Base-by-base conservation (phyloP, 2,329 filamentous ascomycete genomes). In the Lachnellula willkommii region DNA sequence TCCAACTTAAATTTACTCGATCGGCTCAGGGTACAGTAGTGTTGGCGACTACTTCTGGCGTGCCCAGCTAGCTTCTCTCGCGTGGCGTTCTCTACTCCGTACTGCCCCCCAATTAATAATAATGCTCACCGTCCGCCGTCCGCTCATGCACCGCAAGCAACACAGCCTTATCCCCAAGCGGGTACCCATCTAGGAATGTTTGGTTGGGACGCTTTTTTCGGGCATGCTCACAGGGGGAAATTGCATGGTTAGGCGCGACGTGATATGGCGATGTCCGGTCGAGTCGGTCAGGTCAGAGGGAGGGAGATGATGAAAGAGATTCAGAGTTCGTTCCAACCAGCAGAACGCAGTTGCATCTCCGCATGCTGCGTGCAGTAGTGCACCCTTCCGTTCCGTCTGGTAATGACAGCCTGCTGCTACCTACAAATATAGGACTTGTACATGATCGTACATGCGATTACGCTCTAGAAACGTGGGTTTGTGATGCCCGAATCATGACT, bases 121-220 rank as follows among this genome's bases (percentile, higher is more conserved):
- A 50, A 28, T 55, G 15, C 54, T 56, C 54, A 56, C 54, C 54
- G 54, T 48, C 42, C 40, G 55, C 48, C 39, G 37, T 50, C 46
- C 9, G 54, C 40, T 49, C 56, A 57, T 47, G 52, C 50, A 45
- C 52, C 55, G 28, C 28, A 52, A 57, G 47, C 58, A 50, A 55
- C 54, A 58, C 57, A 57, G 62, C 60, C 61, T 60, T 61, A 59
- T 47, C 55, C 57, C 47, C 53, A 56, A 56, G 26, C n/a, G 58
- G 50, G 50, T 24, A 42, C 32, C 39, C 47, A 37, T 49, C 51
- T 32, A 40, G 50, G 28, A 55, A 22, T 56, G 51, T 48, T 42
- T 60, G 56, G 58, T 43, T 59, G 35, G 59, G 55, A 52, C 39
- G 17, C 52, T 26, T 42, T 45, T 52, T 53, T 32, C 55, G 50